Conservation (phyloP, 2,329 filamentous ascomycete genomes). For the Colletotrichum sp. region DNA sequence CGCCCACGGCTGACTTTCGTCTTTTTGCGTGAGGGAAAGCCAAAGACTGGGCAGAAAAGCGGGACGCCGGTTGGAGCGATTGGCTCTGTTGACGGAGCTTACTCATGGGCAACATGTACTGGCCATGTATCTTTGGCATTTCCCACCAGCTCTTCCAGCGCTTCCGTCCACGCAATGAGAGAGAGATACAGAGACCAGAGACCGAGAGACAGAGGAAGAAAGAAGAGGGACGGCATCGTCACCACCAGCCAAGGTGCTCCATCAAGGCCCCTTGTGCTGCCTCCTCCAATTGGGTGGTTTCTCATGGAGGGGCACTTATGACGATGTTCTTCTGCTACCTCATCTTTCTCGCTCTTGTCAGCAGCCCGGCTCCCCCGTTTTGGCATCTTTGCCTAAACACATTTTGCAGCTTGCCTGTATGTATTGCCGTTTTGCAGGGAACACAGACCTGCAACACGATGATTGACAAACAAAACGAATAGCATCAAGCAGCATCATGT, state of each 20-base stretch:
- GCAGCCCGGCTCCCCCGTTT: neutral
- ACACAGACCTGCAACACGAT: neutral
- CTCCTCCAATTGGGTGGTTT: constrained; percentile 1
- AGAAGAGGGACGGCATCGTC: constrained; percentile 13
- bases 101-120: constrained; percentile 12
- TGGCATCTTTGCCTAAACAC: neutral
- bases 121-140: neutral
- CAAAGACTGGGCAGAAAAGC: constrained; percentile 13
- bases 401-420: neutral
- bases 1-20: neutral
- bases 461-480: neutral
- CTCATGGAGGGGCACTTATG: constrained; percentile 19
- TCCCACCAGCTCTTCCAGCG: constrained; percentile 10
- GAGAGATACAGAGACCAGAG: neutral
- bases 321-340: constrained; percentile 14
- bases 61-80: neutral
- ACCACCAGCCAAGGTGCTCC: constrained; percentile 6
- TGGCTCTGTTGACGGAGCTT: constrained; percentile 19
- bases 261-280: neutral
- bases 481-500: neutral
- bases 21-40: neutral
- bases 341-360: constrained; percentile 4
- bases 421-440: neutral
- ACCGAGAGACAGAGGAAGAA: neutral
- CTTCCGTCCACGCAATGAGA: neutral